phyloP scores from a whole-genome alignment of 2,329 filamentous ascomycete species.

The Talaromyces amestolkiae region DNA sequence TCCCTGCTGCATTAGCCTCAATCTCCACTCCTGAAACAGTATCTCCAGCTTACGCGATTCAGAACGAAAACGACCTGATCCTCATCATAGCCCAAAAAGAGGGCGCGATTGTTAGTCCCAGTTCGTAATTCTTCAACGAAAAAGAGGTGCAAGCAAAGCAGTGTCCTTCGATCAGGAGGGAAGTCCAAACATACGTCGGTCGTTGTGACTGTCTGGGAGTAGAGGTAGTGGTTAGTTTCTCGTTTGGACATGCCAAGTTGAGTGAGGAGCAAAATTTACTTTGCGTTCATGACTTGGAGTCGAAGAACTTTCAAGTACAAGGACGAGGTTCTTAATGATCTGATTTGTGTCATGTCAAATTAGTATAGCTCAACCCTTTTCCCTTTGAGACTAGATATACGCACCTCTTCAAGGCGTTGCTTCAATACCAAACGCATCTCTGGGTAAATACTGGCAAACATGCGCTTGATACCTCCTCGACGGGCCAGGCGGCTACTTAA shows the following conservation, averaged over 20 bases:
- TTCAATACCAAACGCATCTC: conserved; percentile 26
- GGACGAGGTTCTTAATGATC: conserved; percentile 28
- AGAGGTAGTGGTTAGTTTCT: not conserved
- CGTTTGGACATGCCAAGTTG: not conserved
- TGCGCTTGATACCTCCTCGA: conserved; percentile 33
- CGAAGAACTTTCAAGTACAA: conserved; percentile 24
- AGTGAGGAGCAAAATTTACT: not conserved
- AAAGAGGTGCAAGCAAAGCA: not conserved
- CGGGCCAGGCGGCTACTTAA: conserved; percentile 36
- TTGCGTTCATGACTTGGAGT: conserved; percentile 21
- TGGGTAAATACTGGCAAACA: conserved; percentile 31
- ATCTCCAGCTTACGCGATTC: conserved; percentile 1
- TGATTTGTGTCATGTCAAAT: conserved; percentile 8
- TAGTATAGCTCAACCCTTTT: not conserved
- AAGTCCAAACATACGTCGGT: conserved; percentile 21
- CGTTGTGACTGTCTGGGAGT: conserved; percentile 22
- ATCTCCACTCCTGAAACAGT: not conserved
- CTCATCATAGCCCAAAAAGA: not conserved
- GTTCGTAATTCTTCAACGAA: not conserved
- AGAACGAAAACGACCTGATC: conserved; percentile 20
- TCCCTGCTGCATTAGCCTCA: not conserved
- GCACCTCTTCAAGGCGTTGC: conserved; percentile 23
- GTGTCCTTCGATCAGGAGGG: not conserved
- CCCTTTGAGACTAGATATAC: not conserved
- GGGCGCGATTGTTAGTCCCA: not conserved